phyloP scores from a whole-genome alignment of 164 flowering plant species.

The Aristolochia fimbriata region DNA sequence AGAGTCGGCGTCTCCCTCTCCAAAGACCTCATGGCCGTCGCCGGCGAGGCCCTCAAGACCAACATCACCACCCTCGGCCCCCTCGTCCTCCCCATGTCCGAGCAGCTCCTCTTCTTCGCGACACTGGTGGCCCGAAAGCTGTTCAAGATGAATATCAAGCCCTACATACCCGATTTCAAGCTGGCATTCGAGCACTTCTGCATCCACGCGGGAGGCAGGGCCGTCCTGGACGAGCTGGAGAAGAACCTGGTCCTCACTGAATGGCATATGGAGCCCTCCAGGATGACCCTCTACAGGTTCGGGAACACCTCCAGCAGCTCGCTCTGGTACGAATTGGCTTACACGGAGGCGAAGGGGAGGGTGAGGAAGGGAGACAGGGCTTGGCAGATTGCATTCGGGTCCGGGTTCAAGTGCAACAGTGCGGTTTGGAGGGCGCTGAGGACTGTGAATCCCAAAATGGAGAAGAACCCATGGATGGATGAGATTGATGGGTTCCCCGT shows the following conservation, averaged over 20 bases:
- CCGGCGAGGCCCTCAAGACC: conserved; percentile 78
- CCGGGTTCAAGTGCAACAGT: conserved; percentile 79
- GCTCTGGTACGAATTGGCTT: conserved; percentile 74
- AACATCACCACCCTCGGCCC: conserved; percentile 82
- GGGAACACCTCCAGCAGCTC: conserved; percentile 80
- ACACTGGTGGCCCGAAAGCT: conserved; percentile 54
- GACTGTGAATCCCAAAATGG: conserved; percentile 45
- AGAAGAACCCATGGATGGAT: conserved; percentile 72
- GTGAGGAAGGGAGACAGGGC: conserved; percentile 52
- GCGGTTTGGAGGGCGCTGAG: conserved; percentile 67
- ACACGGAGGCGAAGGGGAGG: conserved; percentile 63
- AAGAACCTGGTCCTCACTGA: conserved; percentile 64
- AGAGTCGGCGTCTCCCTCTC: conserved; percentile 28
- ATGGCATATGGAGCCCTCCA: conserved; percentile 84
- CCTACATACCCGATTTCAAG: conserved; percentile 77
- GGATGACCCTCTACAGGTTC: conserved; percentile 62
- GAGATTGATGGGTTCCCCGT: conserved; percentile 58
- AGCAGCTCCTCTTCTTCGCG: conserved; percentile 60
- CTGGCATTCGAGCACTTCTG: conserved; percentile 81
- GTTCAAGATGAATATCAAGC: conserved; percentile 70
- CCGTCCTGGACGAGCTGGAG: conserved; percentile 70
- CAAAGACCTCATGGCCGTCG: conserved; percentile 78
- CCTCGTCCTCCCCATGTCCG: conserved; percentile 76
- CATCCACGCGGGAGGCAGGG: conserved; percentile 86
- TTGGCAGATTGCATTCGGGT: conserved; percentile 78